Base-by-base conservation (phyloP, 75 land plant species). In the Sequoiadendron giganteum region DNA sequence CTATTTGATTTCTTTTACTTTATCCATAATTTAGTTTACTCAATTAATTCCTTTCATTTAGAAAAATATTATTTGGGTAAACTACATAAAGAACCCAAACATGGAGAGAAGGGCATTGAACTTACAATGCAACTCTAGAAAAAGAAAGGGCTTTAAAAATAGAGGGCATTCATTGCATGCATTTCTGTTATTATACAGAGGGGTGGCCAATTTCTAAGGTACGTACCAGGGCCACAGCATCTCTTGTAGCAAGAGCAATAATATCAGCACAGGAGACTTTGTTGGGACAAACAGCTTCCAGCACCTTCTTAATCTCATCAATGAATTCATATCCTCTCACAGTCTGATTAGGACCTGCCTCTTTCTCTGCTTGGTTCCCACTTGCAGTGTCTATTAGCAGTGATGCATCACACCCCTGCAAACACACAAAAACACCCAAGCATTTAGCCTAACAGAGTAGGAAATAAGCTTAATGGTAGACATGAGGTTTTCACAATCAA, bases 241-340 rank as follows among this genome's bases (percentile, higher is more conserved):
- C 90, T 77, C 90, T 87, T 30, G 90, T 78, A 39, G 90, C 90
- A 8, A 73, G 89, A 10, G 90, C 89, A 40, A 89, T 49, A 18
- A 89, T 75, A 38, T 89, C 90, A 28, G 90, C 89, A 56, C 90
- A 89, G 25, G 90, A 89, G 21, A 89, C 90, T 5, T 2, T 87
- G 25, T 78, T 70, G 13, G 90, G 89, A 80, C 90, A 89, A 34
- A 55, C 89, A 9, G 90, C 61, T 61, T 89, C 90, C 89, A 89
- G 13, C 11, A 83, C 52, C 30, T 75, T 89, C 65, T 89, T 89
- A 8, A 87, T 56, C 39, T 87, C 84, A 10, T 89, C 89, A 42
- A 89, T 89, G 43, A 88, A 40, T 25, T 89, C 65, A 56, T 88
- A 88, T 54, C 89, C 90, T 49, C 90, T 43, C 36, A 89, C 42